These are phyloP conservation scores for Paramarasmius palmivorus DNA, from an alignment of 1,284 basidiomycete genomes.

Conservation along the genomic window DNA sequence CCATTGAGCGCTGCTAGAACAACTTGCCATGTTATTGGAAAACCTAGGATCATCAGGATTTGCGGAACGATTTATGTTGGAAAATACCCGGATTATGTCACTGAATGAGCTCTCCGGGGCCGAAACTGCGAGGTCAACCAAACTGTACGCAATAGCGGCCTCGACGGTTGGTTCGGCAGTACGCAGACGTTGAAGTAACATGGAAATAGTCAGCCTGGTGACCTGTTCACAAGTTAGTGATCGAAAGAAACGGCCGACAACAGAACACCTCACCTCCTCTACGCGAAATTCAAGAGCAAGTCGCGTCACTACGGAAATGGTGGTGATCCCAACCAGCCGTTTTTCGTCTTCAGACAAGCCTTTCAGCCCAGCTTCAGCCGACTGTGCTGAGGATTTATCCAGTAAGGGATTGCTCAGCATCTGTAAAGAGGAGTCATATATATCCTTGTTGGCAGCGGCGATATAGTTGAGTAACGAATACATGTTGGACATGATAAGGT, in stretches of 20 bases:
- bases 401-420: constrained; percentile 43
- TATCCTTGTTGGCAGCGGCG: constrained; percentile 76
- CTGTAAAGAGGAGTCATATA: constrained; percentile 52
- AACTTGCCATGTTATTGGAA: constrained; percentile 78
- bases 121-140: constrained; percentile 86
- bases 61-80: constrained; percentile 81
- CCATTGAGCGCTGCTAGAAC: neutral
- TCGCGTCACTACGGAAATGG: constrained; percentile 85
- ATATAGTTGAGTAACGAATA: constrained; percentile 95
- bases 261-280: constrained; percentile 62
- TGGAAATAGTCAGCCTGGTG: constrained; percentile 84
- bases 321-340: constrained; percentile 83
- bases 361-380: constrained; percentile 60
- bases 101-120: constrained; percentile 79
- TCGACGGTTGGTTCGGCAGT: constrained; percentile 85
- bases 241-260: neutral
- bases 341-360: constrained; percentile 84
- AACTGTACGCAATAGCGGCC: constrained; percentile 87
- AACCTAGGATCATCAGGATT: constrained; percentile 84
- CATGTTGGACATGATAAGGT: constrained; percentile 92
- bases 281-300: constrained; percentile 81
- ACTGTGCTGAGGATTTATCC: constrained; percentile 50
- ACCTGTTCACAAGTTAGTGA: constrained; percentile 47
- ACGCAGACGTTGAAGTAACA: constrained; percentile 88
- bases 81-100: constrained; percentile 87